Percentiles rank a stretch among this genome's conserved stretches.
phyloP scores from a whole-genome alignment of 208 protist genomes.

The Naegleria fowleri region DNA sequence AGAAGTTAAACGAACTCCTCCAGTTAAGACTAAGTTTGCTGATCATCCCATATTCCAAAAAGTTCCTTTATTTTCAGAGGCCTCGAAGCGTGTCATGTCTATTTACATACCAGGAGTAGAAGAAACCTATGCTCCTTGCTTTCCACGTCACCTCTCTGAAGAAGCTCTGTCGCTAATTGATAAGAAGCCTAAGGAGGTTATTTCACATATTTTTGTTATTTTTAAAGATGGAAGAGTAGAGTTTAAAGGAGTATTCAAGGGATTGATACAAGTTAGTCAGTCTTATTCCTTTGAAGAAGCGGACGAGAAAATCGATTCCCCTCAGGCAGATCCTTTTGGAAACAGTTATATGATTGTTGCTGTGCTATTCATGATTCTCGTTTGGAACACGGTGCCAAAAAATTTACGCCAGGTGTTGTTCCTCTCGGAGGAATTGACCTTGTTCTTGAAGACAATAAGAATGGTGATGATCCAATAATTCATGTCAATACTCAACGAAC shows the following conservation, averaged over 20 bases:
- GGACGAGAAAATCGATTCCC: neutral
- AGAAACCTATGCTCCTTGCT: neutral
- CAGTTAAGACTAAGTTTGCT: neutral
- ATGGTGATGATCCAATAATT: neutral
- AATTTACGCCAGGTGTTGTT: neutral
- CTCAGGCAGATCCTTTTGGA: neutral
- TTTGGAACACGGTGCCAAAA: neutral
- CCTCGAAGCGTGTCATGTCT: neutral
- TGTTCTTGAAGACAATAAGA: neutral
- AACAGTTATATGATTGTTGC: neutral
- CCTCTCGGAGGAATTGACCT: neutral
- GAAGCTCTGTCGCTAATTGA: neutral
- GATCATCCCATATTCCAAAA: neutral
- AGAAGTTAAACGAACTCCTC: neutral
- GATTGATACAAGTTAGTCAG: neutral
- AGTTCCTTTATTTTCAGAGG: neutral
- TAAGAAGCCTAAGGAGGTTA: neutral
- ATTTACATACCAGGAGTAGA: neutral
- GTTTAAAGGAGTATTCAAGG: neutral
- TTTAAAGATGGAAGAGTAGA: neutral
- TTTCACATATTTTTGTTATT: neutral
- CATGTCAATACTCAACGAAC: neutral
- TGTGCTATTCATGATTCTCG: neutral
- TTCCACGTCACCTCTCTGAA: neutral
- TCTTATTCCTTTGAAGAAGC: neutral